Evolutionary conservation across 129 eudicot genomes (phyloP).

Genomic region (Kitagawia praeruptora): DNA sequence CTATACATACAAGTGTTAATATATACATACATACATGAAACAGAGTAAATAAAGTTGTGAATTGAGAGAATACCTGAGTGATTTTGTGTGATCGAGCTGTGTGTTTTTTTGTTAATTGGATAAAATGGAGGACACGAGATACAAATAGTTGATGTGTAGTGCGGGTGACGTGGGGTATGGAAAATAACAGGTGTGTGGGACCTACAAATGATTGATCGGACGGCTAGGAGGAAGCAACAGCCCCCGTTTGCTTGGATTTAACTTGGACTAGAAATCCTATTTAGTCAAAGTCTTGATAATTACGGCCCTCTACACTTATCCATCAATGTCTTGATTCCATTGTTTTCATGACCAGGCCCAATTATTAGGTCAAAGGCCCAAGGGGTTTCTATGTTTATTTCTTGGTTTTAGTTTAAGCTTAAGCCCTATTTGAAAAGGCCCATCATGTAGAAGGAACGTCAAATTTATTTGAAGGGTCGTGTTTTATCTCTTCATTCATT

Average conservation of each 20-base stretch:
- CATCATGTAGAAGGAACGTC: too few species aligned
- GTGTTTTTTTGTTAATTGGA: neutral
- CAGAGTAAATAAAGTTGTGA: neutral
- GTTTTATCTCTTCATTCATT: too few species aligned
- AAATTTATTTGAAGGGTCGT: too few species aligned
- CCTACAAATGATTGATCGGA: neutral
- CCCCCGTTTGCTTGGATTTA: neutral
- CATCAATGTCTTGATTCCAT: neutral
- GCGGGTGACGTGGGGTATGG: constrained; percentile 2
- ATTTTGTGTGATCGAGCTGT: neutral
- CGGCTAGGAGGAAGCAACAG: neutral
- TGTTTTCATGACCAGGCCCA: too few species aligned
- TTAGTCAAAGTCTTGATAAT: neutral
- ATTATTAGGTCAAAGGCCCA: too few species aligned
- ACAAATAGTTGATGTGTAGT: neutral
- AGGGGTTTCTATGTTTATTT: too few species aligned
- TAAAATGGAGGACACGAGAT: neutral
- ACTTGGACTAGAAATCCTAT: neutral
- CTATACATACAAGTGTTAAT: neutral
- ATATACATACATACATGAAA: neutral
- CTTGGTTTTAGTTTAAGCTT: too few species aligned
- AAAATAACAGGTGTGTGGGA: neutral
- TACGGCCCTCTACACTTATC: neutral
- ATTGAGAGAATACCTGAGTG: neutral
- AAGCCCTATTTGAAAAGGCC: too few species aligned